Conservation (phyloP, 805 yeast genomes). For the Cyberlindnera veronae region DNA sequence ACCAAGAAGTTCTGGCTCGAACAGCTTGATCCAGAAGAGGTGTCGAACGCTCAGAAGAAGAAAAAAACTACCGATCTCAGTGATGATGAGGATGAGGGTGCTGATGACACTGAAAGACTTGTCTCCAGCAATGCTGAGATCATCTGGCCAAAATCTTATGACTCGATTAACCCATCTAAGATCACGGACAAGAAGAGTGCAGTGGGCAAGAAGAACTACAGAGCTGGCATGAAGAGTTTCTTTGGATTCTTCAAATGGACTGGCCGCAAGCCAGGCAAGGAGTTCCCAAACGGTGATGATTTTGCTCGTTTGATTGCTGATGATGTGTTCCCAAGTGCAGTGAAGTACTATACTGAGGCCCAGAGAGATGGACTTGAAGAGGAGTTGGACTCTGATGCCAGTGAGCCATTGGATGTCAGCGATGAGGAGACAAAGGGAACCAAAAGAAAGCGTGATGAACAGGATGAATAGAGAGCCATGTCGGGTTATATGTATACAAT, state of each 20-base stretch:
- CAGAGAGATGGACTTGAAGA: slow-evolving; percentile 56
- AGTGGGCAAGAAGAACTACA: slow-evolving; percentile 58
- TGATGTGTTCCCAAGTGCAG: slow-evolving; percentile 82
- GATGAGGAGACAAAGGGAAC: slow-evolving; percentile 23
- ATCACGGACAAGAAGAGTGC: slow-evolving; percentile 44
- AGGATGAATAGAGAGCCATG: not conserved
- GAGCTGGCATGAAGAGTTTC: slow-evolving; percentile 76
- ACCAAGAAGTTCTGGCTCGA: slow-evolving; percentile 54
- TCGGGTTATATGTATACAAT: not conserved
- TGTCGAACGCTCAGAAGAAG: slow-evolving; percentile 9
- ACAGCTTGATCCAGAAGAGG: slow-evolving; percentile 22
- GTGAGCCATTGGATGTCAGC: slow-evolving; percentile 47
- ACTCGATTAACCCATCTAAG: slow-evolving; percentile 49
- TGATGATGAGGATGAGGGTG: slow-evolving; percentile 35
- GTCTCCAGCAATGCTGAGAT: slow-evolving; percentile 52
- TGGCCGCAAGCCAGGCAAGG: slow-evolving; percentile 72
- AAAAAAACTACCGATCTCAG: slow-evolving; percentile 17
- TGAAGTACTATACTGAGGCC: slow-evolving; percentile 76
- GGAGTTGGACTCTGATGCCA: slow-evolving; percentile 50
- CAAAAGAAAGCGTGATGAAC: slow-evolving; percentile 15
- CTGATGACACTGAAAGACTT: slow-evolving; percentile 48
- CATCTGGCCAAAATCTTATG: slow-evolving; percentile 67
- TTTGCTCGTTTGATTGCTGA: slow-evolving; percentile 70
- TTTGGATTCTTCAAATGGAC: slow-evolving; percentile 90
- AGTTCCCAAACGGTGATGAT: slow-evolving; percentile 74